Conservation (phyloP, 176 grass and related monocot genomes). For the Cocos nucifera region DNA sequence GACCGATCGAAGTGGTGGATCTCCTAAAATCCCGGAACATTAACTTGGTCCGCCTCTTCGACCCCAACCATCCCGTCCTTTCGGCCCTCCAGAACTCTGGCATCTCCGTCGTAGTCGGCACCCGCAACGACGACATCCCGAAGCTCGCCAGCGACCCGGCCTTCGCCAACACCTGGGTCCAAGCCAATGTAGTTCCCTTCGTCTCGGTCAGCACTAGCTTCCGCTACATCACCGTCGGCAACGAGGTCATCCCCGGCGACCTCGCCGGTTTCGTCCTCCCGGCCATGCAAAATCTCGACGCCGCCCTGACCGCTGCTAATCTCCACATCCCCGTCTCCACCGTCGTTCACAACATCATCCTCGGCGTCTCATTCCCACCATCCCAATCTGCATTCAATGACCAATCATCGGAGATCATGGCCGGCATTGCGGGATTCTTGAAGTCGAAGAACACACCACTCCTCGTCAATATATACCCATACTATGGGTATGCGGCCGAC, state of each 20-base stretch:
- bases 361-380: slow-evolving; percentile 4
- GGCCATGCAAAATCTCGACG: slow-evolving; percentile 16
- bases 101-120: slow-evolving; percentile 64
- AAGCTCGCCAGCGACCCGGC: slow-evolving; percentile 36
- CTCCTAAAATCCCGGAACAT: slow-evolving; percentile 47
- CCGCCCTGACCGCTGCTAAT: not conserved
- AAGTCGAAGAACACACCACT: not conserved
- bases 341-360: not conserved
- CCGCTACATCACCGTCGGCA: slow-evolving; percentile 8
- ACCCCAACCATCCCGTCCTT: slow-evolving; percentile 50
- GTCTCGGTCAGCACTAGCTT: not conserved
- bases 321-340: slow-evolving; percentile 4
- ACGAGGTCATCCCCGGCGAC: slow-evolving; percentile 14
- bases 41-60: slow-evolving; percentile 57
- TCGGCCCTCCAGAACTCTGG: slow-evolving; percentile 44
- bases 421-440: not conserved
- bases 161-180: slow-evolving; percentile 55
- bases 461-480: slow-evolving; percentile 20
- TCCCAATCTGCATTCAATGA: slow-evolving; percentile 9
- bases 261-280: not conserved
- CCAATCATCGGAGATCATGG: slow-evolving; percentile 1
- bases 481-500: slow-evolving; percentile 21
- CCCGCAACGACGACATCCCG: slow-evolving; percentile 61
- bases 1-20: slow-evolving; percentile 52
- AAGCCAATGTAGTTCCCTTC: slow-evolving; percentile 59